These are phyloP conservation scores for Pluteus cervinus DNA, from an alignment of 768 basidiomycete genomes.

Conservation along the genomic window DNA sequence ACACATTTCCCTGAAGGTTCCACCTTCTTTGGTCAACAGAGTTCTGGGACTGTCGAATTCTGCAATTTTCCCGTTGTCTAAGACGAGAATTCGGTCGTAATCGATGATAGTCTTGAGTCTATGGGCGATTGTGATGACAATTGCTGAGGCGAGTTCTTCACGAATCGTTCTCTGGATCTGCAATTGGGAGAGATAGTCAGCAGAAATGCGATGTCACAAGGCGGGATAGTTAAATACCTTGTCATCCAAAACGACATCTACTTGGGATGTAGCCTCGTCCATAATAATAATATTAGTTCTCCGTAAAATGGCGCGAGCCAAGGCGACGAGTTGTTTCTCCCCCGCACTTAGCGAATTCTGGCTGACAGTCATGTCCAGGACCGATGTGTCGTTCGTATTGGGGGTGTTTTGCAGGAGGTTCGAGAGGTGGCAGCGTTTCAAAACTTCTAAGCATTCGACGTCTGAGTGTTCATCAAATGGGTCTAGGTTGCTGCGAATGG, in stretches of 20 bases:
- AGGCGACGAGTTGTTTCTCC: conserved; percentile 68
- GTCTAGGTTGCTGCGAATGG: conserved; percentile 68
- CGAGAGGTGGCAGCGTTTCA: conserved; percentile 58
- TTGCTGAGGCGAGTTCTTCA: conserved; percentile 62
- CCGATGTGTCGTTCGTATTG: conserved; percentile 22
- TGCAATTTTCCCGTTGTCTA: conserved; percentile 64
- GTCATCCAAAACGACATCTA: conserved; percentile 66
- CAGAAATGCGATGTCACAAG: neutral
- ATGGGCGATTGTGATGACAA: conserved; percentile 84
- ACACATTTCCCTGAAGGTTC: conserved; percentile 67
- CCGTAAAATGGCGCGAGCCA: conserved; percentile 64
- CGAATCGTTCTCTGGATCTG: conserved; percentile 72
- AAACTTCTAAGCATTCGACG: conserved; percentile 58
- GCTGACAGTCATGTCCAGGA: conserved; percentile 58
- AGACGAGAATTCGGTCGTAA: conserved; percentile 68
- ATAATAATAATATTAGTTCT: conserved; percentile 63
- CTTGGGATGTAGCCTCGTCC: conserved; percentile 77
- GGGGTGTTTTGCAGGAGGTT: conserved; percentile 34
- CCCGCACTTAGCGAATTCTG: conserved; percentile 69
- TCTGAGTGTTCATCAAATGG: conserved; percentile 54
- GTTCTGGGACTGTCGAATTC: conserved; percentile 67
- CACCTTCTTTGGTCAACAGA: conserved; percentile 46
- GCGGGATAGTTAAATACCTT: conserved; percentile 30
- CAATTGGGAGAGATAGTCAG: neutral
- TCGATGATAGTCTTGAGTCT: conserved; percentile 72